These are phyloP conservation scores for Filosporella fistucella DNA, from an alignment of 495 filamentous ascomycete species.

Conservation along the genomic window DNA sequence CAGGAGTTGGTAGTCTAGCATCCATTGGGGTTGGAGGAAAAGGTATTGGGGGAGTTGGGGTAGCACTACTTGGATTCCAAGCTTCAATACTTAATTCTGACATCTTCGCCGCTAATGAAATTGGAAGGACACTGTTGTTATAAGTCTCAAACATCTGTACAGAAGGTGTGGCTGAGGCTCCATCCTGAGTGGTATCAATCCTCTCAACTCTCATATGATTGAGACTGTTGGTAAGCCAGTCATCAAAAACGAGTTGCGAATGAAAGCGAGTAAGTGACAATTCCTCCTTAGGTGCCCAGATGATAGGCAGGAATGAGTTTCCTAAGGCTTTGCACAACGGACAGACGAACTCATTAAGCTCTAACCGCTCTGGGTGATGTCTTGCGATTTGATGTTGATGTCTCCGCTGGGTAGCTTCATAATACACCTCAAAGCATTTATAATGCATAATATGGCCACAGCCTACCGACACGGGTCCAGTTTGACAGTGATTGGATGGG, in stretches of 20 bases:
- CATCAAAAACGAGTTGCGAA: conserved; percentile 52
- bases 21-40: conserved; percentile 1
- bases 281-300: conserved; percentile 91
- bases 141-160: conserved; percentile 63
- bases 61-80: conserved; percentile 16
- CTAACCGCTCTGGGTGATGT: conserved; percentile 77
- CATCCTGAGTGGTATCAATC: conserved; percentile 2
- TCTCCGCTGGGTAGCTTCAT: conserved; percentile 71
- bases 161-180: conserved; percentile 12
- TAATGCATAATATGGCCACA: conserved; percentile 99
- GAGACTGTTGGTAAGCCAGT: conserved; percentile 45
- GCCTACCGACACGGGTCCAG: conserved; percentile 83
- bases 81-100: conserved; percentile 33
- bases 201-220: conserved; percentile 17
- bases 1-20: background rate
- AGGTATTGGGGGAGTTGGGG: background rate
- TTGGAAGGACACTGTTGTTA: conserved; percentile 53
- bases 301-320: conserved; percentile 91
- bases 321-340: conserved; percentile 97
- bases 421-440: conserved; percentile 88
- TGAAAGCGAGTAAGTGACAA: conserved; percentile 65
- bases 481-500: conserved; percentile 55
- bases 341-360: conserved; percentile 85
- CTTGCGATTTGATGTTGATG: conserved; percentile 90
- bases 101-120: conserved; percentile 56